A percentile compares a stretch with the other conserved stretches of the same genome.
Conservation (phyloP, 805 yeast species). For the Saccharomycopsis sp. region DNA sequence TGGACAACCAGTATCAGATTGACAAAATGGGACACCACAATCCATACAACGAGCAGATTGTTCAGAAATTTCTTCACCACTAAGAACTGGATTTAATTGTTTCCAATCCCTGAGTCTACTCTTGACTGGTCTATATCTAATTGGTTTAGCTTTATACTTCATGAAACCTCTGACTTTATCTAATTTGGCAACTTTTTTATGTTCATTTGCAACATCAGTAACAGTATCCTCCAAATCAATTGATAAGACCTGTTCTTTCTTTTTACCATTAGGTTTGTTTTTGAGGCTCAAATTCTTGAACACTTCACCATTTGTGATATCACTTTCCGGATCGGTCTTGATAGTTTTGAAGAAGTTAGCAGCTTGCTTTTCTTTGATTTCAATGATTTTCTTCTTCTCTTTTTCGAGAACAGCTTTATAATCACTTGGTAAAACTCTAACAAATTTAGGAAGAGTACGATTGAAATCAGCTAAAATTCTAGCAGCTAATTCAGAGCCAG, state of each 20-base stretch:
- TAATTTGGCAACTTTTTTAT: conserved; percentile 49
- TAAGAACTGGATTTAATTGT: conserved; percentile 71
- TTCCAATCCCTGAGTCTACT: conserved; percentile 84
- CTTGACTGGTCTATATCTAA: conserved; percentile 70
- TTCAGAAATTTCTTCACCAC: conserved; percentile 75
- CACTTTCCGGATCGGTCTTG: conserved; percentile 61
- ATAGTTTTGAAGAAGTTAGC: conserved; percentile 60
- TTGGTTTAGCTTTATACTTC: conserved; percentile 85
- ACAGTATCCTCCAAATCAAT: conserved; percentile 91
- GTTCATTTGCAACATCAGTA: conserved; percentile 54
- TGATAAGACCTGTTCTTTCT: conserved; percentile 69
- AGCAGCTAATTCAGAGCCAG: conserved; percentile 84
- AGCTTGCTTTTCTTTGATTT: conserved; percentile 46
- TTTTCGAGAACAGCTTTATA: conserved; percentile 81
- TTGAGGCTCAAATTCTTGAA: conserved; percentile 43
- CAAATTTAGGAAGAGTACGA: conserved; percentile 78
- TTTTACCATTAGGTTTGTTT: conserved; percentile 23
- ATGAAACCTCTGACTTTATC: conserved; percentile 87
- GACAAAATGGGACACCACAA: conserved; percentile 99
- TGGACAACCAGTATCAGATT: conserved; percentile 97
- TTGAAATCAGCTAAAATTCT: conserved; percentile 78
- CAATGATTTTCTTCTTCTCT: conserved; percentile 58
- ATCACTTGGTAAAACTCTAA: conserved; percentile 86
- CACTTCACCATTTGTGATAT: conserved; percentile 84
- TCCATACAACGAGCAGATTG: conserved; percentile 99